These are phyloP conservation scores for Ophiostoma triangulosporum DNA, from an alignment of 2,329 filamentous ascomycete species.

Conservation along the genomic window DNA sequence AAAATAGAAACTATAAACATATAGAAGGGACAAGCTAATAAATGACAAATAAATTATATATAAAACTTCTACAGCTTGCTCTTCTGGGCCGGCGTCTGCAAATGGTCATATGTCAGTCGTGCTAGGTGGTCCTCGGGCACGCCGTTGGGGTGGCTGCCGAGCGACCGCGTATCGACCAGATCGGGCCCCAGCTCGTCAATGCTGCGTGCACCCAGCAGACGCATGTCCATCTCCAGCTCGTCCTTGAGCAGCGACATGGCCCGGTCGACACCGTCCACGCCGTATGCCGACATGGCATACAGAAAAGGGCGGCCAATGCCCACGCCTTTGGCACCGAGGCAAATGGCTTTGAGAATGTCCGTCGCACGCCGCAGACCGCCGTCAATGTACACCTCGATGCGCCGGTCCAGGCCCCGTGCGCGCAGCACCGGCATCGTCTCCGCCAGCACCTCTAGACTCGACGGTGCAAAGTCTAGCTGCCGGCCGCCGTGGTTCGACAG, in stretches of 20 bases:
- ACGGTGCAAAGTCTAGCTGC: constrained; percentile 84
- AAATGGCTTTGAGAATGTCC: constrained; percentile 90
- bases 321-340: constrained; percentile 80
- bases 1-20: not conserved
- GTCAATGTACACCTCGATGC: constrained; percentile 81
- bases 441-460: constrained; percentile 77
- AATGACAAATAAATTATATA: no score
- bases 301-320: constrained; percentile 91
- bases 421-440: constrained; percentile 85
- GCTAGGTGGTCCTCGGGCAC: constrained; percentile 37
- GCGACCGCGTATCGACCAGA: constrained; percentile 62
- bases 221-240: constrained; percentile 99
- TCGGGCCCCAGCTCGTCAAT: constrained; percentile 68
- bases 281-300: constrained; percentile 92
- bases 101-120: constrained; percentile 37
- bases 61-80: constrained; percentile 31
- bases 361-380: constrained; percentile 82
- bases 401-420: constrained; percentile 56
- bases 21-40: no score
- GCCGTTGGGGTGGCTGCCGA: constrained; percentile 40
- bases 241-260: constrained; percentile 90
- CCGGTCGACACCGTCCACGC: constrained; percentile 70
- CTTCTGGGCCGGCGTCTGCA: constrained; percentile 39
- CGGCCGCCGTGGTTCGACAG: constrained; percentile 92
- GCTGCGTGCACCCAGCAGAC: constrained; percentile 66